Base-by-base conservation (phyloP, 1,284 basidiomycete species). In the Exobasidium cylindrosporum region DNA sequence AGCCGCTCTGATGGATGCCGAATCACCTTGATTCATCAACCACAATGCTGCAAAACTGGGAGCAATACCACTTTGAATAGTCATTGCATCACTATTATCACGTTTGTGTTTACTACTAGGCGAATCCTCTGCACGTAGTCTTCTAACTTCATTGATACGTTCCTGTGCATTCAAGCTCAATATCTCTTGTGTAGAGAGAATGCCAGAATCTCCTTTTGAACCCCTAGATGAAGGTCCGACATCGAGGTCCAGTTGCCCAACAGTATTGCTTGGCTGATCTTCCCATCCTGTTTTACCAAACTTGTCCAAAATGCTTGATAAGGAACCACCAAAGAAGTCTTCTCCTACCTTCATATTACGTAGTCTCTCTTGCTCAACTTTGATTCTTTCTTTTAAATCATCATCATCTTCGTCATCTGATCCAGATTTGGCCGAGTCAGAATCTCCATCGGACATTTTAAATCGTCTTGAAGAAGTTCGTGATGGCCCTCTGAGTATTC, bases 281-380 rank as follows among this genome's bases (percentile, higher is more conserved):
- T 55, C 28, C 53, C 65, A 63, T 52, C 65, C 63, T 56, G 63
- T 66, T n/a, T 58, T 64, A 28, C 66, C 68, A 43, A 76, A 73
- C 21, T 57, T 61, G 57, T 73, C 73, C 28, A 76, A 60, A 26
- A 76, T 58, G 30, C 56, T 58, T 23, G 64, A 61, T 17, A 76
- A 57, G 2, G 65, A 65, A 5, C 66, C 71, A 2, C 74, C 74
- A 29, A 76, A 76, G 64, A 76, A 76, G 61, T 76, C 74, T 26
- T 76, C 74, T 14, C 74, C 74, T 26, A 76, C 67, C 14, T 74
- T 73, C 70, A 76, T 74, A 49, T 57, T 62, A 3, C 74, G 67
- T 5, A 76, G 58, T n/a, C 74, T 67, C 31, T 76, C 66, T 61
- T 72, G 71, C 31, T 76, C 74, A 11, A 68, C 71, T n/a, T 65